These are phyloP conservation scores for Phtheirospermum japonicum DNA, from an alignment of 257 asterid species.

Conservation along the genomic window DNA sequence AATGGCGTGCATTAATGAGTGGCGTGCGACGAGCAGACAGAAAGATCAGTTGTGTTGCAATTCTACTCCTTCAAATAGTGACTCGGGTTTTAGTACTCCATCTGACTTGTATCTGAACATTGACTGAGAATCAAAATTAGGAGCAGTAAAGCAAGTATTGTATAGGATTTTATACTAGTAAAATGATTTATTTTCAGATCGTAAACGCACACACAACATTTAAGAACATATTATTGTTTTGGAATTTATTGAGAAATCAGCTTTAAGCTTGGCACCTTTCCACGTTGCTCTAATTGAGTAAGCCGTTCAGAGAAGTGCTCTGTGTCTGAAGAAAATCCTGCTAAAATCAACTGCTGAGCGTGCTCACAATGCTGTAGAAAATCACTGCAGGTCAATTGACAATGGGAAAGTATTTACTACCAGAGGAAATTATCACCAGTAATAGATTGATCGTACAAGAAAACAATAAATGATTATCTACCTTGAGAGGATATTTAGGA, in stretches of 20 bases:
- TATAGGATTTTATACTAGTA: no score
- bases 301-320: neutral
- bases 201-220: no score
- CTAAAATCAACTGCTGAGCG: neutral
- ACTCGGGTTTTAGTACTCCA: neutral
- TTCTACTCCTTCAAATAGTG: neutral
- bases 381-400: neutral
- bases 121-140: neutral
- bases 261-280: neutral
- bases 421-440: neutral
- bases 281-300: neutral
- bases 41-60: neutral
- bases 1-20: constrained; percentile 3
- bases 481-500: neutral
- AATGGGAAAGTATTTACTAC: neutral
- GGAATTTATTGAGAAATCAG: no score
- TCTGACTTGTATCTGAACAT: neutral
- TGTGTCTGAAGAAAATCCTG: neutral
- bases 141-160: neutral
- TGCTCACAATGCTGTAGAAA: neutral
- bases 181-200: no score
- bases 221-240: no score
- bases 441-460: neutral
- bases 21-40: neutral
- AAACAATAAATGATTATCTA: neutral